Evolutionary conservation across 2,329 filamentous ascomycete species (phyloP).

Genomic region (Cladosporium colombiae): DNA sequence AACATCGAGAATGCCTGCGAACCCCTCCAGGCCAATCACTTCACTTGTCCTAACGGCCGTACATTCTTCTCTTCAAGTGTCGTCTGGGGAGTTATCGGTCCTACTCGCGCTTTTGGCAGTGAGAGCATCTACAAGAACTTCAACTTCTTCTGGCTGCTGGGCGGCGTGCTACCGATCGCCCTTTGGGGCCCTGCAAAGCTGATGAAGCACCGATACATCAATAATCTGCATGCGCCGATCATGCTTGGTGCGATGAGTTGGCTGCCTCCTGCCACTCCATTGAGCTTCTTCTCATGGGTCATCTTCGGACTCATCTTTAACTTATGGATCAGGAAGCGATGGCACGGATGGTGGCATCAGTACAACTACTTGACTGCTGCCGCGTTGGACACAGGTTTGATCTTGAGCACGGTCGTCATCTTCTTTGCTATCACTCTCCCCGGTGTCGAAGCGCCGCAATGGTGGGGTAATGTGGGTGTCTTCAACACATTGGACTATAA

Average conservation of each 20-base stretch:
- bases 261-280: conserved; percentile 78
- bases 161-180: conserved; percentile 71
- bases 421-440: conserved; percentile 88
- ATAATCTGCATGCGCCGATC: conserved; percentile 55
- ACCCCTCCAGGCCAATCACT: conserved; percentile 76
- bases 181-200: conserved; percentile 64
- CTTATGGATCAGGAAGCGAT: conserved; percentile 68
- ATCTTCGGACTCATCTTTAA: conserved; percentile 85
- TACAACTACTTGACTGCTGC: conserved; percentile 89
- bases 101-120: conserved; percentile 76
- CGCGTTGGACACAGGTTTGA: conserved; percentile 78
- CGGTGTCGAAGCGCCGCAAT: conserved; percentile 70
- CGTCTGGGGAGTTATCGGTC: conserved; percentile 83
- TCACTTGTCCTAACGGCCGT: conserved; percentile 82
- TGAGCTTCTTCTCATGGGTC: conserved; percentile 87
- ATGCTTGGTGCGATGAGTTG: conserved; percentile 80
- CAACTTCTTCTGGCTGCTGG: conserved; percentile 79
- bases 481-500: conserved; percentile 31
- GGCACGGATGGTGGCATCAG: conserved; percentile 80
- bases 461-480: conserved; percentile 82
- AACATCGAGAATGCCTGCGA: conserved; percentile 79
- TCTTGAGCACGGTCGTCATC: conserved; percentile 78
- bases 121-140: conserved; percentile 73
- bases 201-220: conserved; percentile 24
- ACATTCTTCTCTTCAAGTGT: conserved; percentile 91